These are phyloP conservation scores for Eucalyptus shirleyi DNA, from an alignment of 345 rosid genomes.

Conservation along the genomic window DNA sequence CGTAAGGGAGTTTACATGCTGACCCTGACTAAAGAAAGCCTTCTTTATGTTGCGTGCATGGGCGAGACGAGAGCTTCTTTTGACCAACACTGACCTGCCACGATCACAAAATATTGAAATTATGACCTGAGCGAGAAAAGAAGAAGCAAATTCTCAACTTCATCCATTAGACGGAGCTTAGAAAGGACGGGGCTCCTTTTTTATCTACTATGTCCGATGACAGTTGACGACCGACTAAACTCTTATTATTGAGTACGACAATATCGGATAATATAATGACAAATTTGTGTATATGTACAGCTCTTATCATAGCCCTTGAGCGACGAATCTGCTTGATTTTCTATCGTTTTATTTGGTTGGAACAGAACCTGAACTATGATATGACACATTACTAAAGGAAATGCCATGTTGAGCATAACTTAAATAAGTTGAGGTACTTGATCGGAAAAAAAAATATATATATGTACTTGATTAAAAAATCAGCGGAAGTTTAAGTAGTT, in stretches of 20 bases:
- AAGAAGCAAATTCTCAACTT: background rate
- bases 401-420: background rate
- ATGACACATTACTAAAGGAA: background rate
- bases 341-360: background rate
- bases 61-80: background rate
- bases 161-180: background rate
- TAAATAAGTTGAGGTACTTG: background rate
- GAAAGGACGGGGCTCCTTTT: background rate
- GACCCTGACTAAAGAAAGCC: background rate
- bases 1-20: constrained; percentile 10
- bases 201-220: background rate
- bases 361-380: background rate
- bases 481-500: background rate
- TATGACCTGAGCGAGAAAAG: background rate
- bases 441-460: background rate
- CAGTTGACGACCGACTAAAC: background rate
- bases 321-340: background rate
- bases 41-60: constrained; percentile 23
- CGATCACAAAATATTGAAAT: background rate
- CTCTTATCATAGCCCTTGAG: background rate
- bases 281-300: background rate
- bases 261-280: background rate
- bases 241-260: background rate
- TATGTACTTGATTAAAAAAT: background rate
- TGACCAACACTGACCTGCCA: constrained; percentile 9